Conservation (phyloP, 2,329 filamentous ascomycete species). For the Pseudofabraea citricarpa region DNA sequence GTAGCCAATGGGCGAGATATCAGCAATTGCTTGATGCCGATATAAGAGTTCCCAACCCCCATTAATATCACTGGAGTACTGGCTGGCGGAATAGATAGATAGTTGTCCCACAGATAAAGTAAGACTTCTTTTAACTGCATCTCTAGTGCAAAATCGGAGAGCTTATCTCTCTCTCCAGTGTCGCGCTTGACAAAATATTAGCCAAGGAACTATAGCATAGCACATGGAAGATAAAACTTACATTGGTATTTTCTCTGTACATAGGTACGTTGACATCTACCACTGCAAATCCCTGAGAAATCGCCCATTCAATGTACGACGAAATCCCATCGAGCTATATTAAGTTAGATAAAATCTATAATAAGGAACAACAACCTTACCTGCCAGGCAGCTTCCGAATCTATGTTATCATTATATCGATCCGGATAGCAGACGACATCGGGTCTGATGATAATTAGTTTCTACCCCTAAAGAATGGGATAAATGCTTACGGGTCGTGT, state of each 20-base stretch:
- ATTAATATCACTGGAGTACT: conserved; percentile 73
- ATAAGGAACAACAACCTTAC: conserved; percentile 53
- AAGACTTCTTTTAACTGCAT: conserved; percentile 66
- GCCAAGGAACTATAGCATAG: too few relatives aligned
- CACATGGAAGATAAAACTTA: too few relatives aligned
- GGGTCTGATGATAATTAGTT: conserved; percentile 43
- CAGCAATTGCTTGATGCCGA: conserved; percentile 76
- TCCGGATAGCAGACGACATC: conserved; percentile 65
- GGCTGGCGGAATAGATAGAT: conserved; percentile 72
- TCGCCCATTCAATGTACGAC: conserved; percentile 80
- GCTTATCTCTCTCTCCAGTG: too few relatives aligned
- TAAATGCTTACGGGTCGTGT: conserved; percentile 71
- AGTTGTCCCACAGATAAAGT: conserved; percentile 94
- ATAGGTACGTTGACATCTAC: conserved; percentile 90
- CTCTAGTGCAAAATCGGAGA: conserved; percentile 33
- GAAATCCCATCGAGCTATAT: conserved; percentile 74
- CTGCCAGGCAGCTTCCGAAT: conserved; percentile 82
- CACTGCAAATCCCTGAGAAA: conserved; percentile 71
- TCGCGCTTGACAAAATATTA: too few relatives aligned
- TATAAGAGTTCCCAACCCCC: conserved; percentile 84
- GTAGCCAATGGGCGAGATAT: conserved; percentile 50
- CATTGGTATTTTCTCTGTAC: conserved; percentile 62
- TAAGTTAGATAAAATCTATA: conserved; percentile 24
- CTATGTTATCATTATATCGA: conserved; percentile 65
- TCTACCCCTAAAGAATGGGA: not conserved